Base-by-base conservation (phyloP, 768 basidiomycete species). In the Cystobasidium onofrii region DNA sequence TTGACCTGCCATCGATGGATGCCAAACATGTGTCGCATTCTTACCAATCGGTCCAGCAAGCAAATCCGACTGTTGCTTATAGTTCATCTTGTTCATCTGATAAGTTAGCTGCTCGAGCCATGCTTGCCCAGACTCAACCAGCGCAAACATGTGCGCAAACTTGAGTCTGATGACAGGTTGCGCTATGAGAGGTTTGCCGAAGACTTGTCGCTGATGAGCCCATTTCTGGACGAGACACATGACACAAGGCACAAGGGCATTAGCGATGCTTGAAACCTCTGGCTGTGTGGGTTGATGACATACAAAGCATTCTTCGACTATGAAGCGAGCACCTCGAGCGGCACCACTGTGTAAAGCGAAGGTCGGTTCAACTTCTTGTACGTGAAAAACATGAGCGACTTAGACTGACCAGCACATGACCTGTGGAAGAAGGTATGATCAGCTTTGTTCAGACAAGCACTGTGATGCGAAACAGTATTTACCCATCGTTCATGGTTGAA, bases 401-500 rank as follows among this genome's bases (percentile, higher is more conserved):
- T n/a, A n/a, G n/a, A 50, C 46, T 20, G 9, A 50, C 46, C 46
- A 46, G 25, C 41, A 71, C 74, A 75, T 73, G 63, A 41, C 63
- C 61, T 60, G 65, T 1, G 72, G 60, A 23, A 17, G 60, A n/a
- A 27, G 55, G 10, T 10, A 64, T 29, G 6, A 43, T 64, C 39
- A 64, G 63, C 63, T 43, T n/a, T n/a, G n/a, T n/a, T n/a, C n/a
- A n/a, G n/a, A n/a, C n/a, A n/a, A n/a, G n/a, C n/a, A n/a, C n/a
- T n/a, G n/a, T n/a, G n/a, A n/a, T n/a, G n/a, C n/a, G n/a, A n/a
- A n/a, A n/a, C n/a, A n/a, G n/a, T n/a, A 90, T 90, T 80, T 86
- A 87, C 89, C 93, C 90, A 90, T 60, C 77, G 88, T 80, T 93
- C 92, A 81, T 94, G 92, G 80, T 95, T 95, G 83, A 95, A 96